Conservation (phyloP, 108 stramenopile genomes). For the Phaeodactylum tricornutum region DNA sequence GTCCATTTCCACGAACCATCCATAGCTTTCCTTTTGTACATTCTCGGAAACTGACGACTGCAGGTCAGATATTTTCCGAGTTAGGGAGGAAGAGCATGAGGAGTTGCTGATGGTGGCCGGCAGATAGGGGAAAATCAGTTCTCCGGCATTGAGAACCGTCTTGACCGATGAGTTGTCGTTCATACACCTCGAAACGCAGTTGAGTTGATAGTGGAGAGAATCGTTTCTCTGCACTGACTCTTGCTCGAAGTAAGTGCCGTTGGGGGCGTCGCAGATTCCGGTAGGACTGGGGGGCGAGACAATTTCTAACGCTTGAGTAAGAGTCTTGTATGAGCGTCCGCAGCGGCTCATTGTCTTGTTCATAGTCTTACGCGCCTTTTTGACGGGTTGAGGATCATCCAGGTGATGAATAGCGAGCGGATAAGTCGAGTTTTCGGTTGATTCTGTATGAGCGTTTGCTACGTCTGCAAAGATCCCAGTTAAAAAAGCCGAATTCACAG, state of each 20-base stretch:
- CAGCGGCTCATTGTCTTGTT: conserved; percentile 7
- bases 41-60: conserved; percentile 5
- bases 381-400: neutral
- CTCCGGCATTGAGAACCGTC: no score
- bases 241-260: neutral
- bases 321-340: conserved; percentile 5
- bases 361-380: conserved; percentile 3
- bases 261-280: neutral
- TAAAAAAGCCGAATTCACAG: conserved; percentile 42
- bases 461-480: conserved; percentile 47
- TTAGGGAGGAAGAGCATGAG: conserved; percentile 26
- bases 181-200: conserved; percentile 16
- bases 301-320: neutral
- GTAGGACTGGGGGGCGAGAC: neutral
- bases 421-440: neutral
- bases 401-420: neutral
- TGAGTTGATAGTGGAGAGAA: conserved; percentile 22
- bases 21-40: conserved; percentile 18
- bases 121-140: conserved; percentile 32
- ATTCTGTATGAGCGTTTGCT: conserved; percentile 4
- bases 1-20: conserved; percentile 49
- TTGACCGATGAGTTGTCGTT: no score
- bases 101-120: conserved; percentile 47
- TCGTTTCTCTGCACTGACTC: conserved; percentile 19
- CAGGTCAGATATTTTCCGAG: conserved; percentile 29